Evolutionary conservation across 441 rosid genomes (phyloP).

Genomic region (Gossypium trilobum): DNA sequence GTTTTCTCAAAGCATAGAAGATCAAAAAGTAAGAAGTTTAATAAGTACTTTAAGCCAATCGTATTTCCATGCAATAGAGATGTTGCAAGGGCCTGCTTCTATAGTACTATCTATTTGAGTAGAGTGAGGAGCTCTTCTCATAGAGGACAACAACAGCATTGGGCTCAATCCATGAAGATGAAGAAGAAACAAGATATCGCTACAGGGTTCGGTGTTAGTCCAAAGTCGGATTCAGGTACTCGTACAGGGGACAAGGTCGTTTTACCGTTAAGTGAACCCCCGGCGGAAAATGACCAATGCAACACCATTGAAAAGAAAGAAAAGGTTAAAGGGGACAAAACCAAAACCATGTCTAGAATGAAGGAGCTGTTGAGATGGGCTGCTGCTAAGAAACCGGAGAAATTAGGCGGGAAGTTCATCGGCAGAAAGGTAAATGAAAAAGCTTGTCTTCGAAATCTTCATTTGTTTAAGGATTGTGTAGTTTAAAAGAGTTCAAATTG

Average conservation of each 20-base stretch:
- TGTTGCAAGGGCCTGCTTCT: conserved; percentile 50
- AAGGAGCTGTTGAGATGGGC: conserved; percentile 72
- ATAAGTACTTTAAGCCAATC: conserved; percentile 17
- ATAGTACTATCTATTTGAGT: conserved; percentile 39
- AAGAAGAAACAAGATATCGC: conserved; percentile 39
- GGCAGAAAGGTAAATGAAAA: conserved; percentile 40
- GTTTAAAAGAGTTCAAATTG: not conserved
- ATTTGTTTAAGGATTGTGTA: not conserved
- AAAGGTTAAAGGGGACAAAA: conserved; percentile 35
- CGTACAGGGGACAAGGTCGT: conserved; percentile 26
- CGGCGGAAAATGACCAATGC: conserved; percentile 16
- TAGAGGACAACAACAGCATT: conserved; percentile 23
- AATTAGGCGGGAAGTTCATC: conserved; percentile 47
- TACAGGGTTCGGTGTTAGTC: not conserved
- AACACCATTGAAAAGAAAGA: conserved; percentile 23
- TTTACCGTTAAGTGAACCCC: conserved; percentile 29
- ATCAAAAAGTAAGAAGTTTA: conserved; percentile 11
- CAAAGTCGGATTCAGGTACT: not conserved
- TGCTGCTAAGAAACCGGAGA: conserved; percentile 53
- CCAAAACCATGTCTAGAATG: conserved; percentile 52
- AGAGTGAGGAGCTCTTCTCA: conserved; percentile 19
- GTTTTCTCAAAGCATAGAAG: conserved; percentile 9
- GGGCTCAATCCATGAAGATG: conserved; percentile 33
- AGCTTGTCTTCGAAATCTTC: not conserved
- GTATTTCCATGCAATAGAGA: conserved; percentile 43